Conservation (phyloP, 352 stramenopile species). For the Blastocystis sp. region DNA sequence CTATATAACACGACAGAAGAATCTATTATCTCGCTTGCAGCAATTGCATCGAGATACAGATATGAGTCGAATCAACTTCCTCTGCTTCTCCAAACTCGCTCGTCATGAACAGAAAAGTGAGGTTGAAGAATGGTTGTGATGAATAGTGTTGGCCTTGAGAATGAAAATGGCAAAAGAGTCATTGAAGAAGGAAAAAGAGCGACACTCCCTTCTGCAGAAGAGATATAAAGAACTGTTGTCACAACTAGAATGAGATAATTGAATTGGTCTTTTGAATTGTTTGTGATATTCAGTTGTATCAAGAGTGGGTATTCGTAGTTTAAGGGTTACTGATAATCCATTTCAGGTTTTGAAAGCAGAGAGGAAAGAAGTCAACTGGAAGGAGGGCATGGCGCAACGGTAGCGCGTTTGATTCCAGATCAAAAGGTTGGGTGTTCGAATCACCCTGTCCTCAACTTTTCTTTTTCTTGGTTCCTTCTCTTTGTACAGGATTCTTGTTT, state of each 20-base stretch:
- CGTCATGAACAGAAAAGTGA: neutral
- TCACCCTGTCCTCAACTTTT: neutral
- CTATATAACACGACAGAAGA: neutral
- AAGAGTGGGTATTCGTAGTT: neutral
- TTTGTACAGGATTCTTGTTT: neutral
- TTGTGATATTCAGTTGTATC: neutral
- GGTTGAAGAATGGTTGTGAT: neutral
- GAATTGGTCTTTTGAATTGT: neutral
- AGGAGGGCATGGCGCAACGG: neutral
- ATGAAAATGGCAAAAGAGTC: neutral
- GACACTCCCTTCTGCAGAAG: neutral
- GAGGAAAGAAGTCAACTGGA: neutral
- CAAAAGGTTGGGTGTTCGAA: conserved; percentile 23
- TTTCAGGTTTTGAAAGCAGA: neutral
- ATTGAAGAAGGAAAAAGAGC: neutral
- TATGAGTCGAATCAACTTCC: neutral
- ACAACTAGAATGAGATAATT: neutral
- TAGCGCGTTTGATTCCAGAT: neutral
- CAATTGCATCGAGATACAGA: neutral
- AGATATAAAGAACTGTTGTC: neutral
- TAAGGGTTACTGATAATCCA: neutral
- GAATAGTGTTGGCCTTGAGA: neutral
- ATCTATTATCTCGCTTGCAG: neutral
- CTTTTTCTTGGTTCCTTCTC: neutral
- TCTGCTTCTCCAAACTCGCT: neutral